A percentile compares a stretch with the other conserved stretches of the same genome.
Evolutionary conservation across 1,284 basidiomycete genomes (phyloP).

Genomic region (Ustilago bromivora): DNA sequence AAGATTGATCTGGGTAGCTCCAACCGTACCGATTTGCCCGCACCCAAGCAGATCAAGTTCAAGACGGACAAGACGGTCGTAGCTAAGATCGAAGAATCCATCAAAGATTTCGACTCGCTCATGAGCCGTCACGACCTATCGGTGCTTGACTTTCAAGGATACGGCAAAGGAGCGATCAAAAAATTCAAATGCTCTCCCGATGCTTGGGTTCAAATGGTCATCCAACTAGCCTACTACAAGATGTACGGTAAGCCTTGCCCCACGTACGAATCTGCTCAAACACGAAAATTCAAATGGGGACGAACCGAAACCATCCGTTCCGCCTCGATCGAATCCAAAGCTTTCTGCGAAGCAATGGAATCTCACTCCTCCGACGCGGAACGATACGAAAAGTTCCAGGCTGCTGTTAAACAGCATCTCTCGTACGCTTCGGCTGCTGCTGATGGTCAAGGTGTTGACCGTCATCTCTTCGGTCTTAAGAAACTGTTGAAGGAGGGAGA

Average conservation of each 20-base stretch:
- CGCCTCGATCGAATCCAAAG: slow-evolving; percentile 83
- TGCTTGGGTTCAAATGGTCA: slow-evolving; percentile 91
- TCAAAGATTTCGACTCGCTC: slow-evolving; percentile 81
- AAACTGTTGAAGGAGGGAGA: slow-evolving; percentile 83
- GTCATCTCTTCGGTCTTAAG: slow-evolving; percentile 93
- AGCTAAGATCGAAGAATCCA: slow-evolving; percentile 74
- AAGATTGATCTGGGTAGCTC: slow-evolving; percentile 77
- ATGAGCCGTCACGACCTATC: slow-evolving; percentile 84
- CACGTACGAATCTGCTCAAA: slow-evolving; percentile 94
- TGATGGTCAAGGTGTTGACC: slow-evolving; percentile 93
- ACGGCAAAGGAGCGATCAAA: slow-evolving; percentile 92
- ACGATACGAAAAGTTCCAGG: slow-evolving; percentile 80
- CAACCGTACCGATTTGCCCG: slow-evolving; percentile 74
- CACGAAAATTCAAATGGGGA: slow-evolving; percentile 89
- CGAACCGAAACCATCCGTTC: slow-evolving; percentile 94
- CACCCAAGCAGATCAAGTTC: slow-evolving; percentile 80
- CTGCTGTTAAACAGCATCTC: slow-evolving; percentile 84
- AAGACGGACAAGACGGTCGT: slow-evolving; percentile 75
- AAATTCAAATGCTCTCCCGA: slow-evolving; percentile 89
- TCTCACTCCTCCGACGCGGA: slow-evolving; percentile 75
- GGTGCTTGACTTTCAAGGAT: slow-evolving; percentile 87
- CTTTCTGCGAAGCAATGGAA: slow-evolving; percentile 89
- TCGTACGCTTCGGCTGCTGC: slow-evolving; percentile 90
- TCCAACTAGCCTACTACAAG: slow-evolving; percentile 92
- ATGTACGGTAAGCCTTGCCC: slow-evolving; percentile 82